Conservation (phyloP, 2,329 filamentous ascomycete genomes). For the Ophiostoma fasciatum region DNA sequence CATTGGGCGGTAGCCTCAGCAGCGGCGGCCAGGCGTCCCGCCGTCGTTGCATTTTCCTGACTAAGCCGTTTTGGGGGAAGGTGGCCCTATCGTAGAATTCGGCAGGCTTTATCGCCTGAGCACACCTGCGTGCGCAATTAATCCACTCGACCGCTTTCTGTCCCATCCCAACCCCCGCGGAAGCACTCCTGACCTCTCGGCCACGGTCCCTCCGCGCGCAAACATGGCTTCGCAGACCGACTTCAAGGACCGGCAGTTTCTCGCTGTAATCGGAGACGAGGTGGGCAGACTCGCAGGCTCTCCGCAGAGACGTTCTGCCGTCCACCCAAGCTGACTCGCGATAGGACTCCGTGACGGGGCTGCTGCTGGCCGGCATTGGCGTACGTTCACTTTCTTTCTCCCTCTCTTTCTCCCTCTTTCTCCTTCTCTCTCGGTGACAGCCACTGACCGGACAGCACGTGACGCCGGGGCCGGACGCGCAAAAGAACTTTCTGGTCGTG, state of each 20-base stretch:
- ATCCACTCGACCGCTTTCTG: background rate
- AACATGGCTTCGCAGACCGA: constrained; percentile 28
- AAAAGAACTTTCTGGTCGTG: constrained; percentile 97
- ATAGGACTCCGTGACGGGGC: constrained; percentile 88
- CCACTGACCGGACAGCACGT: constrained; percentile 87
- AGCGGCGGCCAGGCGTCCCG: too few relatives aligned
- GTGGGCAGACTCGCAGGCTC: constrained; percentile 26
- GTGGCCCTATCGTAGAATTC: too few relatives aligned
- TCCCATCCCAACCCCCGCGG: background rate
- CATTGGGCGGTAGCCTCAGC: background rate
- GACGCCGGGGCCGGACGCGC: constrained; percentile 69
- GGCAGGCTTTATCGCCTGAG: too few relatives aligned
- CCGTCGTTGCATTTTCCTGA: background rate
- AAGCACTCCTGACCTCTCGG: background rate
- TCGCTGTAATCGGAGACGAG: constrained; percentile 97
- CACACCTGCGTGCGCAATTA: constrained; percentile 5
- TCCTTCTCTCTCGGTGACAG: too few relatives aligned
- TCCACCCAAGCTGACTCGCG: background rate
- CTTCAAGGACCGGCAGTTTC: constrained; percentile 80
- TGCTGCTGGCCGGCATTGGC: constrained; percentile 88
- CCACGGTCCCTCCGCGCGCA: background rate
- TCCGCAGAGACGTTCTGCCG: background rate
- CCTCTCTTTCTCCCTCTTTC: constrained; percentile 9
- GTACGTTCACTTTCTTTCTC: constrained; percentile 33
- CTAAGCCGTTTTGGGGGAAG: background rate